Evolutionary conservation across 192 early-diverging fungal genomes (phyloP).

Genomic region (Backusella morwellensis): DNA sequence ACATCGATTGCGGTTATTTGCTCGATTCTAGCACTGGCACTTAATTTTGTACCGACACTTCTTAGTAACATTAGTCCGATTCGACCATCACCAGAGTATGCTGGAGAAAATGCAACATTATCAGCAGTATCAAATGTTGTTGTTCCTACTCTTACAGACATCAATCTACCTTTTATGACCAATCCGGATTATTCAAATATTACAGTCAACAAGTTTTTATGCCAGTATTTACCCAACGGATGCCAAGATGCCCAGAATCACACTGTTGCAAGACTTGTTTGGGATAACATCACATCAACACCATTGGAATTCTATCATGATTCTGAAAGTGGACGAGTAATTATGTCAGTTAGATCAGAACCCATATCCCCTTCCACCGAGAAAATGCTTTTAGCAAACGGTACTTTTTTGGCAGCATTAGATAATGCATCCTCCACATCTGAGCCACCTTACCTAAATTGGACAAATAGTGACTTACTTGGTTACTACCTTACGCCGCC

Average conservation of each 20-base stretch:
- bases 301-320: not conserved
- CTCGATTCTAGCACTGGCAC: not conserved
- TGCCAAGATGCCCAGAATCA: not conserved
- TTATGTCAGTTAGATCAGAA: not conserved
- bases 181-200: not conserved
- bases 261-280: not conserved
- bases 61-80: not conserved
- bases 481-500: not conserved
- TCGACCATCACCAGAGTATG: not conserved
- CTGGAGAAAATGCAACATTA: not conserved
- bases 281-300: not conserved
- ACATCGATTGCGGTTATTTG: not conserved
- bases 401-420: not conserved
- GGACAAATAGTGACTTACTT: not conserved
- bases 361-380: not conserved
- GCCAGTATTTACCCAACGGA: not conserved
- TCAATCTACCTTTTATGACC: not conserved
- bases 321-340: not conserved
- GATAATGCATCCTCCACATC: not conserved
- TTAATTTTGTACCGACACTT: not conserved
- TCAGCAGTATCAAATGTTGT: not conserved
- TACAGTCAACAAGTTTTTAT: not conserved
- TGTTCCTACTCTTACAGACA: not conserved
- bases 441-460: conserved; percentile 4
- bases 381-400: not conserved